A percentile compares a stretch with the other conserved stretches of the same genome.
Evolutionary conservation across 805 yeast genomes (phyloP).

Genomic region (Suhomyces sp.): DNA sequence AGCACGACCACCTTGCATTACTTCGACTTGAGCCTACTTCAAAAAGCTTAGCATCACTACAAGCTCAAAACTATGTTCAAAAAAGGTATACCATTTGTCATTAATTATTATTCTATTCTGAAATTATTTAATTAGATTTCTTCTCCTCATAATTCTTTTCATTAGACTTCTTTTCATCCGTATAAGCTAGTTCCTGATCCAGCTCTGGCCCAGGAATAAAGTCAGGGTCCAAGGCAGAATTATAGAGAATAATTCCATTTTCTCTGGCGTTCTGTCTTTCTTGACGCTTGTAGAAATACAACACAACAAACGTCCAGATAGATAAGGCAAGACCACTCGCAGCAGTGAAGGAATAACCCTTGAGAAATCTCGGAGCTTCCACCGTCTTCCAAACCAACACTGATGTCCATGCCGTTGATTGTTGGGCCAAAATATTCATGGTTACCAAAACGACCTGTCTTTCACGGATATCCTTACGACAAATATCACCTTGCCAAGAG

Average conservation of each 20-base stretch:
- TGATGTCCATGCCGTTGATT: conserved; percentile 54
- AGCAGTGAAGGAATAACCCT: conserved; percentile 55
- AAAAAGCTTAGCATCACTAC: too few species aligned
- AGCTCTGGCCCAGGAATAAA: conserved; percentile 8
- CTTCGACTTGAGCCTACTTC: too few species aligned
- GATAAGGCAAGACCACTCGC: conserved; percentile 45
- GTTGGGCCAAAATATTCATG: conserved; percentile 54
- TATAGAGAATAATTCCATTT: conserved; percentile 36
- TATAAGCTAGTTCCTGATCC: too few species aligned
- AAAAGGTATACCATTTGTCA: too few species aligned
- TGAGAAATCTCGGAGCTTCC: conserved; percentile 55
- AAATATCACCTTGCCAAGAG: conserved; percentile 57
- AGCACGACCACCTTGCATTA: too few species aligned
- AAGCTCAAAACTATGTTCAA: too few species aligned
- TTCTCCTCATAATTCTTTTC: too few species aligned
- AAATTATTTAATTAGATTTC: too few species aligned
- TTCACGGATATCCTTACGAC: conserved; percentile 55
- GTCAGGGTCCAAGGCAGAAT: conserved; percentile 22
- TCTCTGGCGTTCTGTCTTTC: conserved; percentile 33
- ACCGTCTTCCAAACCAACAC: conserved; percentile 55
- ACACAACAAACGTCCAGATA: conserved; percentile 51
- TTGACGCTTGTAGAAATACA: conserved; percentile 43
- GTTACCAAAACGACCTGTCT: conserved; percentile 58
- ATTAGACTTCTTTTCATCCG: too few species aligned
- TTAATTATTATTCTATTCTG: too few species aligned